Percentiles rank a stretch among this genome's conserved stretches.
Conservation (phyloP, 768 basidiomycete genomes). For the Xanthoconium stramineum region DNA sequence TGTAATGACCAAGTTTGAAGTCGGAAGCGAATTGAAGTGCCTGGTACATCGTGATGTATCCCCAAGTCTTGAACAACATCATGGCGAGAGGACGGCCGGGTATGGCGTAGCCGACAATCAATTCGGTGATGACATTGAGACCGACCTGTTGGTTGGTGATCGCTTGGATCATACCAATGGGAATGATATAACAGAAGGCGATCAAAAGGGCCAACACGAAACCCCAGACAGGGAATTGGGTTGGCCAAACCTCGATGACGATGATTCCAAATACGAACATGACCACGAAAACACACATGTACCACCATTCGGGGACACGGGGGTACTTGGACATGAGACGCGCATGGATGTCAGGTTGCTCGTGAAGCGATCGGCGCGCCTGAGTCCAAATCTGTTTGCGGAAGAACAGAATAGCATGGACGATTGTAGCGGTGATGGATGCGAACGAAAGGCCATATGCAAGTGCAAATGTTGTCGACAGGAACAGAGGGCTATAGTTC, state of each 20-base stretch:
- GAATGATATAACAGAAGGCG: constrained; percentile 65
- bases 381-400: constrained; percentile 55
- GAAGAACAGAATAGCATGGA: constrained; percentile 49
- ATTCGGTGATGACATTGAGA: constrained; percentile 67
- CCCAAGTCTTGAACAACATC: constrained; percentile 78
- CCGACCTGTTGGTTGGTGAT: constrained; percentile 79
- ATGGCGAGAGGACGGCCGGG: constrained; percentile 69
- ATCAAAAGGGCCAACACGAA: constrained; percentile 41
- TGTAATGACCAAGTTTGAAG: constrained; percentile 76
- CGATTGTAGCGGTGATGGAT: constrained; percentile 38
- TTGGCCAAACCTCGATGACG: constrained; percentile 62
- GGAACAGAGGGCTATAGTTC: constrained; percentile 39
- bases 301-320: constrained; percentile 64
- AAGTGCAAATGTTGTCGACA: constrained; percentile 50
- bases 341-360: constrained; percentile 59
- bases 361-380: constrained; percentile 47
- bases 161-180: constrained; percentile 74
- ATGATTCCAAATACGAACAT: constrained; percentile 62
- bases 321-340: constrained; percentile 57
- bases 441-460: constrained; percentile 50
- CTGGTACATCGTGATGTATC: constrained; percentile 62
- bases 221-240: constrained; percentile 44
- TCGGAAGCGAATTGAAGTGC: constrained; percentile 69
- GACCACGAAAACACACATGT: constrained; percentile 38
- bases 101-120: constrained; percentile 57